A percentile compares a stretch with the other conserved stretches of the same genome.
phyloP scores from a whole-genome alignment of 352 stramenopile genomes.

The Globisporangium echinulatum region DNA sequence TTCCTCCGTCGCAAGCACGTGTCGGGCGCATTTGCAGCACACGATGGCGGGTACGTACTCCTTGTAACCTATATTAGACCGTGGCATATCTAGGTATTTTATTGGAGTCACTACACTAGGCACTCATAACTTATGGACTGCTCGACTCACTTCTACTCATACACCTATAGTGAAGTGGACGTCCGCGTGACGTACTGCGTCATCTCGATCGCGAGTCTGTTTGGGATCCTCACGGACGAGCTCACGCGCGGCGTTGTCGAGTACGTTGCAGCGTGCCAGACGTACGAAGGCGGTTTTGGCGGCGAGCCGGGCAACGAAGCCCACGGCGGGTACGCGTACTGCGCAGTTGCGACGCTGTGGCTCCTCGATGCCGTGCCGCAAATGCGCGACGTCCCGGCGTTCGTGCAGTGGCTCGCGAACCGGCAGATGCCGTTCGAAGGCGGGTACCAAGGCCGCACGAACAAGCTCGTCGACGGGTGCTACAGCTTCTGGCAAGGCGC shows the following conservation, averaged over 20 bases:
- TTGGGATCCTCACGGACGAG: slow-evolving; percentile 90
- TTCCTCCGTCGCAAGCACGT: slow-evolving; percentile 85
- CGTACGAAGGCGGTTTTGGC: slow-evolving; percentile 96
- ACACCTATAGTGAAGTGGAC: slow-evolving; percentile 85
- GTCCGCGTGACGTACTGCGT: slow-evolving; percentile 97
- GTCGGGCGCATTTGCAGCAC: slow-evolving; percentile 93
- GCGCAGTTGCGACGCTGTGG: slow-evolving; percentile 90
- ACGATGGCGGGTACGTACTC: slow-evolving; percentile 87
- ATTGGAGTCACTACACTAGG: neutral
- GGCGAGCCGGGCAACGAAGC: slow-evolving; percentile 91
- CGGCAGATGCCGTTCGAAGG: slow-evolving; percentile 94
- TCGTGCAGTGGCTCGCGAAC: slow-evolving; percentile 88
- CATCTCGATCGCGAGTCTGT: slow-evolving; percentile 90
- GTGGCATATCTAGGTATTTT: neutral
- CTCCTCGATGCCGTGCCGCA: slow-evolving; percentile 79
- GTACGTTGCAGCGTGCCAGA: slow-evolving; percentile 91
- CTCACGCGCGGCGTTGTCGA: slow-evolving; percentile 72
- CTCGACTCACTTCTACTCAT: neutral
- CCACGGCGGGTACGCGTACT: slow-evolving; percentile 99
- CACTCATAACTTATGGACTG: too few relatives aligned
- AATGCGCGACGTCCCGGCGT: slow-evolving; percentile 41
- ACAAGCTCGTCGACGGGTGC: slow-evolving; percentile 99
- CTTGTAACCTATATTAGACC: neutral
- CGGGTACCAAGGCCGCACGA: slow-evolving; percentile 92
- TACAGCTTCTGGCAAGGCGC: slow-evolving; percentile 99